Base-by-base conservation (phyloP, 1,284 basidiomycete species). In the Austroboletus olivaceoglutinosus region DNA sequence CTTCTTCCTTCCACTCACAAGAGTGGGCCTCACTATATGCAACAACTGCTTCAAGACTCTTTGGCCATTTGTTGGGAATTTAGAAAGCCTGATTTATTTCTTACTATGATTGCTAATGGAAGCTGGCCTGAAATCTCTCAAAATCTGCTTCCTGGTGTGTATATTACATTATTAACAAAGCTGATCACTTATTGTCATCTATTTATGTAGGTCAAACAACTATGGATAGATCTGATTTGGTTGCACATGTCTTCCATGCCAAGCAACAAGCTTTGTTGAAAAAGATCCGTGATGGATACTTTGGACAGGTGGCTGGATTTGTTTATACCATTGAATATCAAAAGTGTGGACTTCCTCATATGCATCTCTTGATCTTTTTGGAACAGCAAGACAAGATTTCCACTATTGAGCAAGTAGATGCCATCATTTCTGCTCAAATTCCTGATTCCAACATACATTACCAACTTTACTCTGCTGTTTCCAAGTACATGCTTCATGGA, bases 141-240 rank as follows among this genome's bases (percentile, higher is more conserved):
- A 0, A 71, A 70, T 25, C 65, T 81, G 0, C 53, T 75, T 0
- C 67, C 68, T 13, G 53, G 55, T 51, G 36, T 37, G 22, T 53
- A 4, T 19, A 37, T 37, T 16, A 4, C 18, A 9, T 41, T 41
- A 16, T 27, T 25, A 5, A 36, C 18, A 36, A 3, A 21, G 4
- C 4, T 34, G 4, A 21, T 3, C 4, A 18, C 4, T 19, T 11
- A 44, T 4, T 5, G 18, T 37, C 18, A 21, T 45, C n/a, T 41
- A 5, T 21, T 40, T 13, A 41, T 30, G n/a, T 40, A 57, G 51
- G 48, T n/a, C 75, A 81, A 47, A 62, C 58, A 10, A 52, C 68
- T 18, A 53, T 62, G 31, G 76, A 82, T 50, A 52, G 71, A 1
- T 77, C 77, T 25, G 76, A 81, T 38, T 53, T 82, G 39, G 70